phyloP scores from a whole-genome alignment of 75 land plant species.

The Isoetes taiwanensis region DNA sequence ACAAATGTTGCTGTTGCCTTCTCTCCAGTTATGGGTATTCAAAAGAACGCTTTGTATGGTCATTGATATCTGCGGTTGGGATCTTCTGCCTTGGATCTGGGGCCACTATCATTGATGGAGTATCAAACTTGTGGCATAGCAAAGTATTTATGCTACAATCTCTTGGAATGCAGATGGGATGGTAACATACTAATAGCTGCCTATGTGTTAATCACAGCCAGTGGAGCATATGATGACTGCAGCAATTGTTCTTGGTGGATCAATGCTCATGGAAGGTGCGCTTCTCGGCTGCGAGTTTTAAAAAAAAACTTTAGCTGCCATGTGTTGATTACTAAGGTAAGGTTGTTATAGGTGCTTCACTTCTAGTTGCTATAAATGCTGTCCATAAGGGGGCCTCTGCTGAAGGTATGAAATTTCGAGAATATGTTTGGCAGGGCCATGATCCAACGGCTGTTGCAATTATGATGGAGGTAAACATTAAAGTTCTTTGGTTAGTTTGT shows the following conservation, averaged over 20 bases:
- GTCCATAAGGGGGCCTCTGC: slow-evolving; percentile 92
- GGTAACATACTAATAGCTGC: neutral
- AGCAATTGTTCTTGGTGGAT: slow-evolving; percentile 82
- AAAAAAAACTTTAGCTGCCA: neutral
- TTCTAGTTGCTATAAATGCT: slow-evolving; percentile 74
- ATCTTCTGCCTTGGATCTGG: slow-evolving; percentile 97
- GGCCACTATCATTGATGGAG: slow-evolving; percentile 90
- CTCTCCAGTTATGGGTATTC: slow-evolving; percentile 83
- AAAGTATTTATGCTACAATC: slow-evolving; percentile 29
- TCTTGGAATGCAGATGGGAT: neutral
- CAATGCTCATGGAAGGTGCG: slow-evolving; percentile 83
- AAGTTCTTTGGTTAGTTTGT: neutral
- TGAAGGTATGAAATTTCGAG: slow-evolving; percentile 83
- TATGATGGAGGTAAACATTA: slow-evolving; percentile 75
- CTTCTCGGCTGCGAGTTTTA: neutral
- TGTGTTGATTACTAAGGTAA: neutral
- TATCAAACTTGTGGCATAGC: slow-evolving; percentile 70
- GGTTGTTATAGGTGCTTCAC: slow-evolving; percentile 57
- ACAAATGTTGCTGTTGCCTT: too few species aligned
- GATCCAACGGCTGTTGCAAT: slow-evolving; percentile 98
- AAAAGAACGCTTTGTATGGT: slow-evolving; percentile 97
- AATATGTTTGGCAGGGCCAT: slow-evolving; percentile 97
- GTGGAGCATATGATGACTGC: slow-evolving; percentile 59
- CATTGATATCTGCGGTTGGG: slow-evolving; percentile 94
- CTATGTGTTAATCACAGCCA: slow-evolving; percentile 40